Conservation (phyloP, 306 rosid species). For the Ormosia semicastrata region DNA sequence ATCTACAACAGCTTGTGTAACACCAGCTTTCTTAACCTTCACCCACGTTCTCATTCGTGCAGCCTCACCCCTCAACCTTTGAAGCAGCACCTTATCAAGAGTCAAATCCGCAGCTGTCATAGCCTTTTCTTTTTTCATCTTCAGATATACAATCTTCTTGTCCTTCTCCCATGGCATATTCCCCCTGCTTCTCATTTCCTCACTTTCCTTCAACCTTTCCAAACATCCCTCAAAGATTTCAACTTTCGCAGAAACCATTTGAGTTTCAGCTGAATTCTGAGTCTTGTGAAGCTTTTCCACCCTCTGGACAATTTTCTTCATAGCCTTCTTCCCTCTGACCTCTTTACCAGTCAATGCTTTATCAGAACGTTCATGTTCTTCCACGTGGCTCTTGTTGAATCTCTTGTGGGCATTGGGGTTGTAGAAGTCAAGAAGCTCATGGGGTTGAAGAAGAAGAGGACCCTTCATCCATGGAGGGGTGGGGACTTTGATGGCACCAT, state of each 20-base stretch:
- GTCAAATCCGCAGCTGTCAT: slow-evolving; percentile 53
- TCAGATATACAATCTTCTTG: slow-evolving; percentile 41
- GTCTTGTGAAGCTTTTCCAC: slow-evolving; percentile 47
- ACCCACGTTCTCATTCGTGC: slow-evolving; percentile 64
- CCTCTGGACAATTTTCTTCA: slow-evolving; percentile 51
- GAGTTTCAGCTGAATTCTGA: slow-evolving; percentile 27
- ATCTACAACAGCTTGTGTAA: slow-evolving; percentile 66
- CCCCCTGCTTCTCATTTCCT: slow-evolving; percentile 15
- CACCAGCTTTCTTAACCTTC: slow-evolving; percentile 90
- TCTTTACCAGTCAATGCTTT: slow-evolving; percentile 40
- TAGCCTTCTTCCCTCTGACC: slow-evolving; percentile 50
- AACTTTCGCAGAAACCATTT: slow-evolving; percentile 24
- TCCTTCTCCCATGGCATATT: slow-evolving; percentile 90
- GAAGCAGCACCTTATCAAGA: slow-evolving; percentile 59
- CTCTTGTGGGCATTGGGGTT: slow-evolving; percentile 30
- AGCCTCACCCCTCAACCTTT: slow-evolving; percentile 70
- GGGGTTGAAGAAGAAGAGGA: slow-evolving; percentile 62
- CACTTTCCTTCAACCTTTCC: slow-evolving; percentile 33
- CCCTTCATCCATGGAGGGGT: slow-evolving; percentile 82
- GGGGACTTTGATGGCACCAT: slow-evolving; percentile 47
- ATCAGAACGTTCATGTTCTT: slow-evolving; percentile 28
- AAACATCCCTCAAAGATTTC: slow-evolving; percentile 42
- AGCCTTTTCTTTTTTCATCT: slow-evolving; percentile 47
- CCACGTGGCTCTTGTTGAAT: not conserved
- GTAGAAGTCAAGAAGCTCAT: slow-evolving; percentile 45